Conservation (phyloP, 352 stramenopile genomes). For the Phytophthora colocasiae region DNA sequence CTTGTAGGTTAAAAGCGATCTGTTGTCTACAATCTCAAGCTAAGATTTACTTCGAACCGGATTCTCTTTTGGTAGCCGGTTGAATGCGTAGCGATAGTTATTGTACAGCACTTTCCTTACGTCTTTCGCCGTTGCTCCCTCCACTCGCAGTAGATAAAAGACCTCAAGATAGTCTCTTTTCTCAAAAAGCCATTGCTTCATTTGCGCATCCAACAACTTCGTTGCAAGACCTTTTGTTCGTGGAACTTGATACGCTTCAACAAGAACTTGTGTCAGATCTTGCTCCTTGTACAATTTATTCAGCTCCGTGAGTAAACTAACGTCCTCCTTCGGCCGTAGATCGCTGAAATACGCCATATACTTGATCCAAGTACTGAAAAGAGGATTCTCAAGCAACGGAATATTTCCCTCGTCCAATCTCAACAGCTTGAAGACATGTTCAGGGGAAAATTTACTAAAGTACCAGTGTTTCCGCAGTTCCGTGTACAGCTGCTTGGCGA, state of each 20-base stretch:
- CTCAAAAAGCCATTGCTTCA: neutral
- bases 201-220: neutral
- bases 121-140: neutral
- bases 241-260: constrained; percentile 1
- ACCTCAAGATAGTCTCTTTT: neutral
- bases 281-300: constrained; percentile 1
- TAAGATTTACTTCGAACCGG: neutral
- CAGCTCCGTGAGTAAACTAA: neutral
- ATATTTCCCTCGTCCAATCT: constrained; percentile 4
- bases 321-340: neutral
- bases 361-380: constrained; percentile 4
- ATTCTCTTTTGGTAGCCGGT: neutral
- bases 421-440: constrained; percentile 2
- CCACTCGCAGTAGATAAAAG: neutral
- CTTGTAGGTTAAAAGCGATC: too few relatives aligned
- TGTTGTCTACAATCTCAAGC: neutral
- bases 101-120: constrained; percentile 5
- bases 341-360: constrained; percentile 10
- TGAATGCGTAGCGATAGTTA: neutral
- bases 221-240: neutral
- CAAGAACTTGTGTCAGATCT: neutral
- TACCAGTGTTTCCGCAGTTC: constrained; percentile 6
- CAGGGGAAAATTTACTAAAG: neutral
- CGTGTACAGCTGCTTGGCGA: constrained; percentile 1
- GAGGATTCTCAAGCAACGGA: constrained; percentile 7